Evolutionary conservation across 352 stramenopile genomes (phyloP), one percentile per base, ranked within the genome.

Genomic region (Pythium sukuiense): DNA sequence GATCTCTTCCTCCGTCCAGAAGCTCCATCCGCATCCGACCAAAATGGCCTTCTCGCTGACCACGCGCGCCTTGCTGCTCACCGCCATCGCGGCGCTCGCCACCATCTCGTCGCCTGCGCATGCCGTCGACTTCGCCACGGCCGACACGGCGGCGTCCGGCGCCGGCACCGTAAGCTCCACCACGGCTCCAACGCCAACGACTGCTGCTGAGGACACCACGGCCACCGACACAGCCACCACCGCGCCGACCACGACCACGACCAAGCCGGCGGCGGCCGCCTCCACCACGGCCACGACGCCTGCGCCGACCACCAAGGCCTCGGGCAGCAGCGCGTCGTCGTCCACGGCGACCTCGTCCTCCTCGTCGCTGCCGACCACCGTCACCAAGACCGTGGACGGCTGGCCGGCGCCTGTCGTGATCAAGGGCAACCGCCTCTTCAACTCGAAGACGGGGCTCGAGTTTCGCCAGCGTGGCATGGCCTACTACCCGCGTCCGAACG

Each of bases 391-490:
- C 7, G 46, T 61, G 18, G 60, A 73, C 26, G 67, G 67, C 39
- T 79, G 72, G 72, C 63, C 78, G 6, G 65, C 67, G 41, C 72
- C 81, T 3, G 48, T 93, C 14, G 70, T 87, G 24, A 62, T 83
- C 50, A 89, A 91, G 64, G 80, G 82, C 64, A 89, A 88, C 76
- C 88, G 87, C 60, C 85, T 90, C 59, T 91, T 91, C 57, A 68
- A 90, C 67, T 80, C 72, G 18, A 66, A 67, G 2, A 82, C 73
- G 0, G 76, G 74, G 0, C 55, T 76, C 56, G 79, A 91, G 58
- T 84, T 93, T 68, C 78, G 79, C 18, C 79, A 92, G 30, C 81
- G 83, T 55, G 85, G 85, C 50, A 86, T 92, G 70, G 81, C 76
- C 11, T 91, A 92, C 69, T 91, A 87, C 65, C 81, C 83, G 16